Base-by-base conservation (phyloP, 129 eudicot genomes). In the Tagetes patula region DNA sequence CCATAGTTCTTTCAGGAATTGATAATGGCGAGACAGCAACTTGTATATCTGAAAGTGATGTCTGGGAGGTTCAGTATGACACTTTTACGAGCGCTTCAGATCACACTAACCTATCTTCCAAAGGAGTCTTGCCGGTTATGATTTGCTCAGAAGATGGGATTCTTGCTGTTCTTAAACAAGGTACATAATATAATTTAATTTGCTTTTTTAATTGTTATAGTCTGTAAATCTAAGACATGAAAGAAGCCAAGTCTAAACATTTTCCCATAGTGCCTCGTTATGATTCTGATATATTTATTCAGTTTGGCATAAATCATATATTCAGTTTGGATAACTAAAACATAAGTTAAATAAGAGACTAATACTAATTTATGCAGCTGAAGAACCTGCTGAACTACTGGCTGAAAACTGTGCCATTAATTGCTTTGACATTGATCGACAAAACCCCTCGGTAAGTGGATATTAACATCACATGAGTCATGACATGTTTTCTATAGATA, bases 81-180 rank as follows among this genome's bases (percentile, higher is more conserved):
- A 83, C 91, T 69, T 90, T 86, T 78, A 71, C 76, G 37, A 85
- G 78, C 48, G 77, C 98, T 65, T 84, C 93, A 55, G 85, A 80
- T 69, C 85, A 55, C 31, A 69, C 80, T 65, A 87, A 78, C 64
- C 37, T 80, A n/a, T 80, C 95, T 53, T 83, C 96, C 2, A 83
- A 91, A 46, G 73, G 87, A 71, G 82, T 86, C 50, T 84, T 94
- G 53, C 98, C 98, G 63, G 98, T 82, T 38, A 87, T 94, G 95
- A 90, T 90, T 41, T 94, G 98, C 81, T 90, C 96, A 11, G 96
- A 94, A 84, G 98, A 94, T 76, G 98, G 97, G 42, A 90, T 94
- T 65, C 96, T 94, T 65, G 96, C 88, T 78, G 96, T 86, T 42
- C 36, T 90, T 30, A 91, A 90, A 72, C 90, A 90, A 87, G 96